Evolutionary conservation across 805 yeast genomes (phyloP).

Genomic region (Starmerella floris): DNA sequence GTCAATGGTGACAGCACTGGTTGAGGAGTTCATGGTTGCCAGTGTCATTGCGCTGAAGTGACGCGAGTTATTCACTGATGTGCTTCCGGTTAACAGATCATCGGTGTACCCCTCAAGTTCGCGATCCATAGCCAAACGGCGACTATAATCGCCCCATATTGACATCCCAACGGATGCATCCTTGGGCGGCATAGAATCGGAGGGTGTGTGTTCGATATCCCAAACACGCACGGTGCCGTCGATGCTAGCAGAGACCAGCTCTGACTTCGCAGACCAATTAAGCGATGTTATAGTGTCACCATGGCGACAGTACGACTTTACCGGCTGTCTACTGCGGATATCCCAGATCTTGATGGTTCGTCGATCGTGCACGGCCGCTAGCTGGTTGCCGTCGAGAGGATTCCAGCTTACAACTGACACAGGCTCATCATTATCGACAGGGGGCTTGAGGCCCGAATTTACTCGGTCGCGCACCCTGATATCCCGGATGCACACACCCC

Average conservation of each 20-base stretch:
- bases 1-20: constrained; percentile 24
- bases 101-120: constrained; percentile 17
- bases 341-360: constrained; percentile 61
- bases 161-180: neutral
- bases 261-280: constrained; percentile 43
- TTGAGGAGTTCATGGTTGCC: constrained; percentile 13
- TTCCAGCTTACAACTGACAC: constrained; percentile 51
- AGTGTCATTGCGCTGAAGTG: constrained; percentile 23
- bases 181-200: neutral
- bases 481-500: constrained; percentile 66
- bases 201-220: constrained; percentile 32
- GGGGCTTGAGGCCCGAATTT: constrained; percentile 36
- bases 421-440: constrained; percentile 24
- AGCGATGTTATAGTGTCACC: constrained; percentile 40
- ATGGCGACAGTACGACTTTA: constrained; percentile 45
- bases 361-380: constrained; percentile 48
- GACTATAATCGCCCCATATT: constrained; percentile 24
- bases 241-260: constrained; percentile 44
- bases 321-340: constrained; percentile 43
- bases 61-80: constrained; percentile 22
- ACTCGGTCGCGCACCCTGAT: constrained; percentile 36
- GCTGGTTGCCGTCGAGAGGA: constrained; percentile 34
- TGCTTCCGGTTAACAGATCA: constrained; percentile 17
- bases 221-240: constrained; percentile 61
- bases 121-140: constrained; percentile 18